Evolutionary conservation across 805 yeast genomes (phyloP).

Genomic region (Clavispora carvajalis): DNA sequence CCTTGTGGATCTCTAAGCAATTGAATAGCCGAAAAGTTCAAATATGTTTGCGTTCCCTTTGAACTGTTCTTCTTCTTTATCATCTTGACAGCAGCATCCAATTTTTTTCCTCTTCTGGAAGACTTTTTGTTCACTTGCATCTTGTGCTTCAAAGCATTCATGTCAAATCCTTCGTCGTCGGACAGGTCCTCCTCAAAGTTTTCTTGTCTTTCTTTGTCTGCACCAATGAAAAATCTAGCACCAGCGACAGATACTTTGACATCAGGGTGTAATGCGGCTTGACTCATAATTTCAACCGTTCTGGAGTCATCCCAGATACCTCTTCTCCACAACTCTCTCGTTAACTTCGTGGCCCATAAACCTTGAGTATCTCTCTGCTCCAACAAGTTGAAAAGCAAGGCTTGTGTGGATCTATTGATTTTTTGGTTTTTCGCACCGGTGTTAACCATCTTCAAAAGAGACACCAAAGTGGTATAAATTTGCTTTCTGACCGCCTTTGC

Average conservation of each 20-base stretch:
- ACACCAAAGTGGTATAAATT: slow-evolving; percentile 72
- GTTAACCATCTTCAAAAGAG: slow-evolving; percentile 76
- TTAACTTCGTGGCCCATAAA: slow-evolving; percentile 91
- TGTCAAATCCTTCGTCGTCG: slow-evolving; percentile 70
- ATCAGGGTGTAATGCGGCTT: slow-evolving; percentile 87
- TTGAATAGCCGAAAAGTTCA: slow-evolving; percentile 94
- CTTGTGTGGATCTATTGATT: slow-evolving; percentile 86
- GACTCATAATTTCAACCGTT: slow-evolving; percentile 96
- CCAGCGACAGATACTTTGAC: slow-evolving; percentile 86
- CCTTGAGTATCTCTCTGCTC: slow-evolving; percentile 78
- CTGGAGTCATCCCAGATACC: slow-evolving; percentile 98
- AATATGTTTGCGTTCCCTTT: slow-evolving; percentile 56
- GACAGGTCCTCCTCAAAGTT: slow-evolving; percentile 66
- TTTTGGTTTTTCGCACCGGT: slow-evolving; percentile 87
- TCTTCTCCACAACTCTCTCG: slow-evolving; percentile 95
- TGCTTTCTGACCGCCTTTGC: slow-evolving; percentile 81
- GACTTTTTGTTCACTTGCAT: slow-evolving; percentile 79
- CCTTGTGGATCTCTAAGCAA: slow-evolving; percentile 95
- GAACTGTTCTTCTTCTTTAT: slow-evolving; percentile 53
- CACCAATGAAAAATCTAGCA: slow-evolving; percentile 86
- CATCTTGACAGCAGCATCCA: slow-evolving; percentile 67
- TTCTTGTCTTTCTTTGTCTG: slow-evolving; percentile 90
- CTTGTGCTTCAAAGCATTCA: slow-evolving; percentile 70
- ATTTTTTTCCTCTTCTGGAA: slow-evolving; percentile 71
- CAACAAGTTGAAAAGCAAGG: slow-evolving; percentile 78